These are phyloP conservation scores for Eleusine indica DNA, from an alignment of 176 grass and related monocot species.

Conservation along the genomic window DNA sequence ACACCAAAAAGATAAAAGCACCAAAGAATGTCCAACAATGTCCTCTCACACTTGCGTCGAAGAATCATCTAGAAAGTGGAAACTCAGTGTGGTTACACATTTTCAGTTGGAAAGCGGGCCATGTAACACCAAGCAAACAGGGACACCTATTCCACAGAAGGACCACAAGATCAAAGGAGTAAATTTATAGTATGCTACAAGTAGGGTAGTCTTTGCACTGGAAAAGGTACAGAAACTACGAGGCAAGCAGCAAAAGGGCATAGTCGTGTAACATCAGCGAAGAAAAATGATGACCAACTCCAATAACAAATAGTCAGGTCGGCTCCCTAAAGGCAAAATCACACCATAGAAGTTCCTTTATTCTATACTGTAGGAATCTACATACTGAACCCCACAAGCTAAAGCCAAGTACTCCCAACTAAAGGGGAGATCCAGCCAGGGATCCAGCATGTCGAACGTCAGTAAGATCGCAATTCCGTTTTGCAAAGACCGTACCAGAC, in stretches of 20 bases:
- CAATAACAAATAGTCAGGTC: constrained; percentile 6
- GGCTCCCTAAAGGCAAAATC: not conserved
- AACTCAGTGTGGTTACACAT: not conserved
- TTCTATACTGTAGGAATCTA: constrained; percentile 16
- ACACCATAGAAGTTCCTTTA: constrained; percentile 16
- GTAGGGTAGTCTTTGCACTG: constrained; percentile 25
- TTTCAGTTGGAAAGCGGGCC: not conserved
- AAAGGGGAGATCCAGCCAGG: constrained; percentile 21
- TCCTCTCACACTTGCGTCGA: not conserved
- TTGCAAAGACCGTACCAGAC: not conserved
- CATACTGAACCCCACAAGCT: constrained; percentile 16
- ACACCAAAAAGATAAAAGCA: not conserved
- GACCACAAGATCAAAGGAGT: constrained; percentile 3
- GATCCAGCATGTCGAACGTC: not conserved
- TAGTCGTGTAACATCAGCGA: constrained; percentile 28
- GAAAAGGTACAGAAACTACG: constrained; percentile 37
- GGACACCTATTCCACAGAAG: not conserved
- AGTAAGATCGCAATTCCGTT: not conserved
- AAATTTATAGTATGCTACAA: constrained; percentile 4
- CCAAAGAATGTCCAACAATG: not conserved
- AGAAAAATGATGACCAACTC: constrained; percentile 11
- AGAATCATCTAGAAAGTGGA: not conserved
- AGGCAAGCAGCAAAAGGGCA: constrained; percentile 26
- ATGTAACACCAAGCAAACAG: not conserved
- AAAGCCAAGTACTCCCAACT: constrained; percentile 5